Base-by-base conservation (phyloP, 805 yeast genomes). In the Cyberlindnera bimundalis region DNA sequence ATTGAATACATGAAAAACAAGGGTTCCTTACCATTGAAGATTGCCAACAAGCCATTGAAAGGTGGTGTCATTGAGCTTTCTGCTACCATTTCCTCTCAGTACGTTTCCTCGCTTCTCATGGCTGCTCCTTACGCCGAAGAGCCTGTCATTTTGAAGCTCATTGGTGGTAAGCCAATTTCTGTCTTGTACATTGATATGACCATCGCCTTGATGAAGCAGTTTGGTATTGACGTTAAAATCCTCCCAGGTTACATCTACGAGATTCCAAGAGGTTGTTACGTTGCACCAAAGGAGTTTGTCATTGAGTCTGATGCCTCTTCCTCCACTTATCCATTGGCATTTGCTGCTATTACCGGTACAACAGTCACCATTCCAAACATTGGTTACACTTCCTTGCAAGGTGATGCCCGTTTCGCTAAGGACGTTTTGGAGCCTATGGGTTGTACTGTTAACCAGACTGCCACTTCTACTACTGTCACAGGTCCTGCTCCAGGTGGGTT, bases 151-250 rank as follows among this genome's bases (percentile, higher is more conserved):
- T 74, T 93, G 58, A 67, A 91, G 8, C 73, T 93, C 45, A 90
- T 85, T 16, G 99, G 98, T 24, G 99, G 99, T 29, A 90, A 90
- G 62, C 99, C 99, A 50, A 87, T 93, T 46, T 91, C 98, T 12
- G 95, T 88, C 61, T 73, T 91, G 52, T 93, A 93, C 71, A 89
- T 93, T 50, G 96, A 90, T 59, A 93, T 93, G 99, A 93, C 99
- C 3, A 84, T 90, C 47, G 80, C 82, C 40, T 86, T 93, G 96
- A 93, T 93, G 99, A 77, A 74, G 35, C 71, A 83, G 16, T 93
- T 93, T 60, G 98, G 99, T 41, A 72, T 93, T 37, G 62, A 66
- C 13, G 99, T 93, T 9, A 71, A 73, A 25, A 76, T 74, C 51
- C 83, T 95, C 4, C 91, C 87, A 60, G 80, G 74, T 23, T 77